A percentile compares a stretch with the other conserved stretches of the same genome.
These are phyloP conservation scores for Oenanthe sinensis DNA, from an alignment of 129 eudicot genomes.

Conservation along the genomic window DNA sequence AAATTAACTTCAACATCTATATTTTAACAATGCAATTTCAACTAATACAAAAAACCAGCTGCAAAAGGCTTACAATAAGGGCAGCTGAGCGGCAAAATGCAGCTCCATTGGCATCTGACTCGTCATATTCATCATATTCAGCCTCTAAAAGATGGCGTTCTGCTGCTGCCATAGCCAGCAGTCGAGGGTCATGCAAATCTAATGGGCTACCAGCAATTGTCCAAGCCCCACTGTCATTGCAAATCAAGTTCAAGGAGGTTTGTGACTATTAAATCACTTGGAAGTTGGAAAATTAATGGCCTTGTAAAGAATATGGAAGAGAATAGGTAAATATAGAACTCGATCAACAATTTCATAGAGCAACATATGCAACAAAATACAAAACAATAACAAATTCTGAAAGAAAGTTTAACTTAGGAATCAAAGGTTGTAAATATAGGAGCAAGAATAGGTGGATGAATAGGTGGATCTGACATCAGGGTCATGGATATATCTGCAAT, in stretches of 20 bases:
- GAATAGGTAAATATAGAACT: not conserved
- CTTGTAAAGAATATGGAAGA: not conserved
- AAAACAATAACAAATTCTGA: not conserved
- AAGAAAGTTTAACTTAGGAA: not conserved
- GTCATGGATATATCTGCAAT: not conserved
- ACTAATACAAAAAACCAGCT: not conserved
- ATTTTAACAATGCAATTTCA: not conserved
- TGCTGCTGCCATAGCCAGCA: conserved; percentile 71
- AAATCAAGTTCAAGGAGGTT: not conserved
- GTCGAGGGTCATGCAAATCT: conserved; percentile 71
- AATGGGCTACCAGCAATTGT: conserved; percentile 62
- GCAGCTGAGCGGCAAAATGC: conserved; percentile 83
- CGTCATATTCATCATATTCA: conserved; percentile 75
- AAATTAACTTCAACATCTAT: not conserved
- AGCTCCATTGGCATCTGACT: conserved; percentile 57
- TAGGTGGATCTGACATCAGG: not conserved
- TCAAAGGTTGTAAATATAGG: not conserved
- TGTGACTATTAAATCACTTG: not conserved
- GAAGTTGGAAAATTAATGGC: not conserved
- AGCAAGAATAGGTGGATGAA: not conserved
- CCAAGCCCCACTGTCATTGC: conserved; percentile 55
- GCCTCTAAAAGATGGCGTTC: conserved; percentile 64
- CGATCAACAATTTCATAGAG: not conserved
- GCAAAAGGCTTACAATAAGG: conserved; percentile 44
- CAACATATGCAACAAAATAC: not conserved